Conservation (phyloP, 176 grass and related monocot species). For the Zizania latifolia region DNA sequence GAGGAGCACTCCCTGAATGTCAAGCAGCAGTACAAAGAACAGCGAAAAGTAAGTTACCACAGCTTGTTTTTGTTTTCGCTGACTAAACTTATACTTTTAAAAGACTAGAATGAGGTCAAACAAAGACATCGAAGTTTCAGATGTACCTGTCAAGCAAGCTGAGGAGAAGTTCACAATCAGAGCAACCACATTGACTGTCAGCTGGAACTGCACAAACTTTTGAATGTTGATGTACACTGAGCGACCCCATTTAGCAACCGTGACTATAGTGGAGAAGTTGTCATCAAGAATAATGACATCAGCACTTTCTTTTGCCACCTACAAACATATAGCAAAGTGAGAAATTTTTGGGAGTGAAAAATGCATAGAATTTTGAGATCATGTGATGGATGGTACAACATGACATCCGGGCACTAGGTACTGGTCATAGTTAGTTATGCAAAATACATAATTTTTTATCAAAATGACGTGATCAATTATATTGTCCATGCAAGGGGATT, state of each 20-base stretch:
- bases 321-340: conserved; percentile 18
- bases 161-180: conserved; percentile 93
- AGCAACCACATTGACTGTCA: conserved; percentile 96
- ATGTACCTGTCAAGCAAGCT: conserved; percentile 81
- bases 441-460: not conserved
- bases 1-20: conserved; percentile 72
- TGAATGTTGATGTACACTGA: conserved; percentile 99
- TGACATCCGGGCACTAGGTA: not conserved
- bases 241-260: conserved; percentile 93
- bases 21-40: not conserved
- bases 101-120: not conserved
- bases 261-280: conserved; percentile 96
- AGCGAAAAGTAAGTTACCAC: not conserved
- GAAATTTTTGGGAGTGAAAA: conserved; percentile 10
- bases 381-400: conserved; percentile 1
- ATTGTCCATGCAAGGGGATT: not conserved
- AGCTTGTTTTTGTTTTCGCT: not conserved
- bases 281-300: conserved; percentile 98
- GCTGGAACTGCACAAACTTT: conserved; percentile 95
- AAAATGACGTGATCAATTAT: not conserved
- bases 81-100: not conserved
- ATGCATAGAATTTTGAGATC: not conserved
- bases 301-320: conserved; percentile 96
- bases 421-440: not conserved
- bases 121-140: not conserved